These are phyloP conservation scores for Arxiozyma bovina DNA, from an alignment of 1,139 yeast species.

Conservation along the genomic window DNA sequence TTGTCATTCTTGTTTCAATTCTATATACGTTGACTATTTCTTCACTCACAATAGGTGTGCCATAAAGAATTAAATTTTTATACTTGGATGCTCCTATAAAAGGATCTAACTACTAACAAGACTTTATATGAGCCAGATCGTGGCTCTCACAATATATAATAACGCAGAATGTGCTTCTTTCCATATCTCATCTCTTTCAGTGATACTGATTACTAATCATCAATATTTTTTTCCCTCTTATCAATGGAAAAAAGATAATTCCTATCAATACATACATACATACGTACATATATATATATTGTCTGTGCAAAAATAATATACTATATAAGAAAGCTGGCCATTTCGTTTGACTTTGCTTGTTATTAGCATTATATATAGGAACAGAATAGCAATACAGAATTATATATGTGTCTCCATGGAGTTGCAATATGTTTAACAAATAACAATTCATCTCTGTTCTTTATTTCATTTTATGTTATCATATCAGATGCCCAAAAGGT, in stretches of 20 bases:
- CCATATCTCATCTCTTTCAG: neutral
- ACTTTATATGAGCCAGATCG: too few species aligned
- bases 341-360: neutral
- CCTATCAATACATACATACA: too few species aligned
- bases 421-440: too few species aligned
- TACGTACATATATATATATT: too few species aligned
- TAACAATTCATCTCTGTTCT: neutral
- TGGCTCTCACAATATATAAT: neutral
- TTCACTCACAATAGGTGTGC: neutral
- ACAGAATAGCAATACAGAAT: neutral
- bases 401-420: neutral
- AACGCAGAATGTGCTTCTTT: neutral
- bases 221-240: neutral
- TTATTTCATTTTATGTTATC: neutral
- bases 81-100: neutral
- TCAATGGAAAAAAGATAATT: too few species aligned
- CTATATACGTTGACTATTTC: neutral
- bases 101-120: too few species aligned
- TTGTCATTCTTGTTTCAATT: neutral
- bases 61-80: neutral
- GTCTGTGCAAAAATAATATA: neutral
- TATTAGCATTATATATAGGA: neutral
- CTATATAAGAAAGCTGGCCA: neutral
- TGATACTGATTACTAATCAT: neutral
- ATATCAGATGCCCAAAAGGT: neutral